phyloP scores from a whole-genome alignment of 2,329 filamentous ascomycete genomes.

The Fusarium lyarnte region DNA sequence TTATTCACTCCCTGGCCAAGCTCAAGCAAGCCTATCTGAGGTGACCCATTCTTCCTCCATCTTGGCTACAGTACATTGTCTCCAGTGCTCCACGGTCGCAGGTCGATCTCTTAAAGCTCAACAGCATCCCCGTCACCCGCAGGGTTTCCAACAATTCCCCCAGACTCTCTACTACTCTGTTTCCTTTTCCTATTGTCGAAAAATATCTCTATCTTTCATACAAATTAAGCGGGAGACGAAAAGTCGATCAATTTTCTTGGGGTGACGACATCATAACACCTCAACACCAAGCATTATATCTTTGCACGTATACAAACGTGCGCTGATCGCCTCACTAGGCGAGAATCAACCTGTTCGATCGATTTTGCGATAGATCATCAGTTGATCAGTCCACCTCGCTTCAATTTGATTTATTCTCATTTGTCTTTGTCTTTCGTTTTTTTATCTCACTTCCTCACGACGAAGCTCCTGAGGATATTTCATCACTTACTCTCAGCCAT shows the following conservation, averaged over 20 bases:
- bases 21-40: slow-evolving; percentile 37
- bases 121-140: slow-evolving; percentile 32
- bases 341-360: slow-evolving; percentile 20
- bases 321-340: slow-evolving; percentile 9
- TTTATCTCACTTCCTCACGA: slow-evolving; percentile 9
- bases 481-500: slow-evolving; percentile 29
- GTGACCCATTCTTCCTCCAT: slow-evolving; percentile 39
- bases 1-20: slow-evolving; percentile 33
- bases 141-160: slow-evolving; percentile 28
- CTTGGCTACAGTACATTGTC: slow-evolving; percentile 13
- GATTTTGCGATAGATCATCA: slow-evolving; percentile 28
- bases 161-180: slow-evolving; percentile 19
- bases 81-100: slow-evolving; percentile 23
- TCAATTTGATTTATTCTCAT: neutral
- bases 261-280: slow-evolving; percentile 6
- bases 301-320: slow-evolving; percentile 2
- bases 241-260: neutral
- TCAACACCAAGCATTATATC: slow-evolving; percentile 28
- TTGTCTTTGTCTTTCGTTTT: slow-evolving; percentile 22
- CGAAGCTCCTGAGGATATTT: slow-evolving; percentile 17
- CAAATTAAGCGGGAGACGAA: neutral
- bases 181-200: slow-evolving; percentile 4
- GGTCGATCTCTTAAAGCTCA: slow-evolving; percentile 41
- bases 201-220: neutral
- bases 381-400: slow-evolving; percentile 31